Evolutionary conservation across 2,329 filamentous ascomycete species (phyloP).

Genomic region (Cladosporium halotolerans): DNA sequence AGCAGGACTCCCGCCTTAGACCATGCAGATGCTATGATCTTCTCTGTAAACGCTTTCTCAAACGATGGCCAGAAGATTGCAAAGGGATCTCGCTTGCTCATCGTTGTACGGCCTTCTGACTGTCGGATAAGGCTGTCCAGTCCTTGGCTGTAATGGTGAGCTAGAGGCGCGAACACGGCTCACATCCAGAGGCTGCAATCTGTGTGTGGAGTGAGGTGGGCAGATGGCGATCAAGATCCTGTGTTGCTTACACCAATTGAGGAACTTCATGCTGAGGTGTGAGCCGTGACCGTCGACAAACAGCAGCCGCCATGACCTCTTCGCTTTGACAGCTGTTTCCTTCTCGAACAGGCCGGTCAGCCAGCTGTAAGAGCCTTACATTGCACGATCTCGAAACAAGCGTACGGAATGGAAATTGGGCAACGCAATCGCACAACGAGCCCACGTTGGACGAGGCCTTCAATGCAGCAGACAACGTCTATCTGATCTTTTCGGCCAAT

Average conservation of each 20-base stretch:
- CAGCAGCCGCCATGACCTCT: not conserved
- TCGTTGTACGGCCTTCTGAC: conserved; percentile 6
- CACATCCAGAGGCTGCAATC: conserved; percentile 19
- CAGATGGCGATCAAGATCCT: conserved; percentile 13
- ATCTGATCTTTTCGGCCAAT: conserved; percentile 90
- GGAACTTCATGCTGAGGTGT: conserved; percentile 2
- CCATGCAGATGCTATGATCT: conserved; percentile 13
- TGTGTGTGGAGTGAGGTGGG: not conserved
- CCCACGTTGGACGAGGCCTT: conserved; percentile 72
- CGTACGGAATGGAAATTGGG: conserved; percentile 80
- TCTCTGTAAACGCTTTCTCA: conserved; percentile 11
- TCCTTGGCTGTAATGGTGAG: conserved; percentile 14
- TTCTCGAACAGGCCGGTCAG: not conserved
- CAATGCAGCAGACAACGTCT: conserved; percentile 75
- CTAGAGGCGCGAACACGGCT: conserved; percentile 16
- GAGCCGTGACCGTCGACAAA: conserved; percentile 6
- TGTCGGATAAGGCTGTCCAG: conserved; percentile 6
- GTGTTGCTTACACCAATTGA: conserved; percentile 2
- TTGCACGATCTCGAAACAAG: conserved; percentile 84
- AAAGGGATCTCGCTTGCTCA: conserved; percentile 16
- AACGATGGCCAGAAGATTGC: conserved; percentile 14
- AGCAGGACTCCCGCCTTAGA: conserved; percentile 13
- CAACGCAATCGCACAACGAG: conserved; percentile 91
- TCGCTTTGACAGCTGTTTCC: not conserved
- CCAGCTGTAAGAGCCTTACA: conserved; percentile 59